phyloP scores from a whole-genome alignment of 2,329 filamentous ascomycete genomes.

The Pseudocercospora crystallina region DNA sequence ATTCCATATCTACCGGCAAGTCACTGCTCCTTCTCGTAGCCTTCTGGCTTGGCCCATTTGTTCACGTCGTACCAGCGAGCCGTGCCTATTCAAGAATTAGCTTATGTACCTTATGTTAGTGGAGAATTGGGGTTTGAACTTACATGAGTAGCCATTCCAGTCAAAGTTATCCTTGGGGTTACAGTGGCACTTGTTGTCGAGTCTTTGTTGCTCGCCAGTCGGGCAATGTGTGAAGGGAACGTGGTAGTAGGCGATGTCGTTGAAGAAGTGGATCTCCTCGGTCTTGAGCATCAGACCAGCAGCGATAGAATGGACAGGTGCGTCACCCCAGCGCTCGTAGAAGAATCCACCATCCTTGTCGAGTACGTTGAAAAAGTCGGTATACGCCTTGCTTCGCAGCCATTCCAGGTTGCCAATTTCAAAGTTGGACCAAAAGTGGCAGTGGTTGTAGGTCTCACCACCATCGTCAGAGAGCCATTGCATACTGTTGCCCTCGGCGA shows the following conservation, averaged over 20 bases:
- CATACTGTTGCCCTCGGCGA: slow-evolving; percentile 82
- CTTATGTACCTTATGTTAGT: not conserved
- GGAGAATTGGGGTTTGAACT: slow-evolving; percentile 40
- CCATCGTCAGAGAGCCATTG: slow-evolving; percentile 87
- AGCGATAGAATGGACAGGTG: slow-evolving; percentile 96
- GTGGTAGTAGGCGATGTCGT: slow-evolving; percentile 98
- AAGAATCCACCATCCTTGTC: slow-evolving; percentile 96
- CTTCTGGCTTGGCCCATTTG: slow-evolving; percentile 76
- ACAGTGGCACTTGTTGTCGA: slow-evolving; percentile 89
- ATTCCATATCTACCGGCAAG: slow-evolving; percentile 26
- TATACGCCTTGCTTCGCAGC: slow-evolving; percentile 84
- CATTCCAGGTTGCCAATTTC: slow-evolving; percentile 93
- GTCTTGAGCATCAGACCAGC: slow-evolving; percentile 84
- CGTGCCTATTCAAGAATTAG: slow-evolving; percentile 60
- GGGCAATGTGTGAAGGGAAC: slow-evolving; percentile 98
- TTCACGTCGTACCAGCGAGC: slow-evolving; percentile 83
- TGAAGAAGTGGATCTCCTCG: slow-evolving; percentile 96
- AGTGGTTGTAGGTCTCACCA: slow-evolving; percentile 92
- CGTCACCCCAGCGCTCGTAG: slow-evolving; percentile 98
- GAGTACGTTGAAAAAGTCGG: slow-evolving; percentile 85
- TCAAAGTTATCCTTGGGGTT: slow-evolving; percentile 98
- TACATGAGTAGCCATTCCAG: slow-evolving; percentile 98
- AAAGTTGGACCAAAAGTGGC: slow-evolving; percentile 99
- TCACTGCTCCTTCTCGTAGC: slow-evolving; percentile 63
- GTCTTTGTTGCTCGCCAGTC: slow-evolving; percentile 77